These are phyloP conservation scores for Nepenthes alata DNA, from an alignment of 179 eudicot species.

Conservation along the genomic window DNA sequence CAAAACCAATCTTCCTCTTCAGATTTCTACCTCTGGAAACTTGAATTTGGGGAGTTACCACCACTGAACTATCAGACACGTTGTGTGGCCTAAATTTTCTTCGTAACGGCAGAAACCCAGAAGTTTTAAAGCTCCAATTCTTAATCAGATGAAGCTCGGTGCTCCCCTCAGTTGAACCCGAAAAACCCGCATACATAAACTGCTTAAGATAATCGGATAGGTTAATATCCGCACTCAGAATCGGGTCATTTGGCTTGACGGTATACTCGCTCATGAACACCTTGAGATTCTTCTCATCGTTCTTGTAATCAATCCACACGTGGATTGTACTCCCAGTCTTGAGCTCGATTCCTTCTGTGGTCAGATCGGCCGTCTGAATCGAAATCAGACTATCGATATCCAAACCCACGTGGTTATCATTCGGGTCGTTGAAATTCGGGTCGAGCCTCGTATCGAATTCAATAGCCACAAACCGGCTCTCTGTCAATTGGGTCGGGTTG, in stretches of 20 bases:
- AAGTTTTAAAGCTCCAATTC: slow-evolving; percentile 54
- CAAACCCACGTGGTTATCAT: slow-evolving; percentile 74
- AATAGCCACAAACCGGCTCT: slow-evolving; percentile 62
- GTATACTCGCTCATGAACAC: slow-evolving; percentile 47
- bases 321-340: slow-evolving; percentile 52
- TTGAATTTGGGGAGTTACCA: slow-evolving; percentile 18
- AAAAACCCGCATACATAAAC: slow-evolving; percentile 65
- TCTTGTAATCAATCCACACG: slow-evolving; percentile 74
- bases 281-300: slow-evolving; percentile 18
- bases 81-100: slow-evolving; percentile 42
- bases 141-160: slow-evolving; percentile 62
- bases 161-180: slow-evolving; percentile 85
- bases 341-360: slow-evolving; percentile 32
- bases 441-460: slow-evolving; percentile 75
- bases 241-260: slow-evolving; percentile 38
- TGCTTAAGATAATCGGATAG: slow-evolving; percentile 48
- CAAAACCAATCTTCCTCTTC: slow-evolving; percentile 39
- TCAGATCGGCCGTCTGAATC: slow-evolving; percentile 31
- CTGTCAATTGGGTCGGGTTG: slow-evolving; percentile 51
- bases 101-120: slow-evolving; percentile 34
- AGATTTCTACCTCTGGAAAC: slow-evolving; percentile 12
- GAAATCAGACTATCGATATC: slow-evolving; percentile 66
- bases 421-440: slow-evolving; percentile 50
- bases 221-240: slow-evolving; percentile 42
- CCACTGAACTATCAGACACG: slow-evolving; percentile 52